Percentiles rank a stretch among this genome's conserved stretches.
These are phyloP conservation scores for Arachis monticola DNA, from an alignment of 331 rosid genomes.

Conservation along the genomic window DNA sequence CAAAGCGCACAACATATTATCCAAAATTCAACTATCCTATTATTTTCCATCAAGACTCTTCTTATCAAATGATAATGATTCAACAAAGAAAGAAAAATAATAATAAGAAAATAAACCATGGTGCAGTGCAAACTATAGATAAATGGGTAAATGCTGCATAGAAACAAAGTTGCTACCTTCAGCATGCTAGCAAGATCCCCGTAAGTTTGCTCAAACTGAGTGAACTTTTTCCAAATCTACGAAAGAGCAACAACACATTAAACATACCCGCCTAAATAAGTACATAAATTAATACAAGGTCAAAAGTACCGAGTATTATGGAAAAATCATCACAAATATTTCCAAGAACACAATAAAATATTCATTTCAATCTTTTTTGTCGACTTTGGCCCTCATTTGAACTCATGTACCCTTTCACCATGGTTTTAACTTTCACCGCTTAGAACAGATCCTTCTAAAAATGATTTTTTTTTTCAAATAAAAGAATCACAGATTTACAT, in stretches of 20 bases:
- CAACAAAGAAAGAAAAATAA: neutral
- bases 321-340: slow-evolving; percentile 5
- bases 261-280: slow-evolving; percentile 12
- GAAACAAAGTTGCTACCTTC: slow-evolving; percentile 58
- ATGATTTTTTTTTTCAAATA: neutral
- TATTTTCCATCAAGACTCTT: slow-evolving; percentile 21
- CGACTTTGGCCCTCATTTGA: neutral
- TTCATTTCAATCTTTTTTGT: neutral
- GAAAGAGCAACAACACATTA: slow-evolving; percentile 19
- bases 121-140: neutral
- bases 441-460: neutral
- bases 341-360: slow-evolving; percentile 17
- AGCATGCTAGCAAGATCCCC: slow-evolving; percentile 95
- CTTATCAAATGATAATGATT: neutral
- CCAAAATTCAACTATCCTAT: neutral
- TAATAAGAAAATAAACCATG: slow-evolving; percentile 2
- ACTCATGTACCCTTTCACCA: neutral
- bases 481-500: slow-evolving; percentile 1
- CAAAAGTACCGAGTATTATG: slow-evolving; percentile 18
- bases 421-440: neutral
- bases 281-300: slow-evolving; percentile 6
- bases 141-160: slow-evolving; percentile 19
- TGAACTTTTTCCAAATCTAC: slow-evolving; percentile 91
- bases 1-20: slow-evolving; percentile 10
- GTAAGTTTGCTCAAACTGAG: slow-evolving; percentile 86